Base-by-base conservation (phyloP, 331 rosid species). In the Rhamnella rubrinervis region DNA sequence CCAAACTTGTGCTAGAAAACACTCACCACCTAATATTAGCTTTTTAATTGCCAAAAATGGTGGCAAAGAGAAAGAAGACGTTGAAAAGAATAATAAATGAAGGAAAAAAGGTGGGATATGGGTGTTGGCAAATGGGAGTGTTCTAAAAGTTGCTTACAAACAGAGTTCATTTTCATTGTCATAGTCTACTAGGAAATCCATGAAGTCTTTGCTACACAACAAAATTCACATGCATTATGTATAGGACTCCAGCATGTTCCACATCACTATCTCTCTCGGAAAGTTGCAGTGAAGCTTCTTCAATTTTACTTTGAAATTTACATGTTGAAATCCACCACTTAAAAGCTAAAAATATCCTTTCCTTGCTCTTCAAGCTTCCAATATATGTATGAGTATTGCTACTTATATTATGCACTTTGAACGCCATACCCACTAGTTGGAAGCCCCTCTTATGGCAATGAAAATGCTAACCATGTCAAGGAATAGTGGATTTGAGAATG, bases 161-260 rank as follows among this genome's bases (percentile, higher is more conserved):
- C 71, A 68, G 17, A 6, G 12, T 35, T 15, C 23, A 52, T 25
- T 51, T 31, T 67, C 65, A 62, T 49, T 75, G 53, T 78, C 71
- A 75, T n/a, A 17, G 77, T 75, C 81, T 69, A 84, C 66, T 50
- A 71, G 85, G 84, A 84, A 38, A 20, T 69, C 84, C 75, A 59
- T 53, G 35, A 74, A 63, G 23, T 41, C 6, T 67, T 55, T 44
- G 65, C 80, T 60, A 88, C 35, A 21, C 66, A 83, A 81, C 84
- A 83, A 84, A 79, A 49, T 35, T 81, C 84, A 82, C 96, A 79
- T 74, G 85, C 77, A 81, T 66, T 49, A 60, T 78, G 63, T 37
- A 46, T 50, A 11, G 39, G 9, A 74, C 61, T 69, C 65, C 76
- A 68, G 65, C 65, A 61, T 74, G 74, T 80, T 71, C 65, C 78